Base-by-base conservation (phyloP, 805 yeast genomes). In the Pichia deserticola region DNA sequence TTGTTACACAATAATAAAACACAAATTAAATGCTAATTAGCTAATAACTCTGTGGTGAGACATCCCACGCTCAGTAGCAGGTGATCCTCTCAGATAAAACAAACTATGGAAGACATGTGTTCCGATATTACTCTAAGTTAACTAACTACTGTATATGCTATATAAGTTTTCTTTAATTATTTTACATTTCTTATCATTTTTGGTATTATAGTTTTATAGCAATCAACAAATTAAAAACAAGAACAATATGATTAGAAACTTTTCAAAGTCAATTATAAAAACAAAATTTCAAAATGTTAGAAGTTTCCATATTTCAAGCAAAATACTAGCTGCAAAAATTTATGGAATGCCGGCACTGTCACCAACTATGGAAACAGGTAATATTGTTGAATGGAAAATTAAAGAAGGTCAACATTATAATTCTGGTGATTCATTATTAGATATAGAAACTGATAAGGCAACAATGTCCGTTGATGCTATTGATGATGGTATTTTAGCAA, bases 341-440 rank as follows among this genome's bases (percentile, higher is more conserved):
- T 89, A 88, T 70, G 82, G 75, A 48, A 92, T 92, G 98, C 99
- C 99, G 5, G 97, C 99, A 29, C 88, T 92, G 97, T 90, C 97
- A 5, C 99, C 99, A 40, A 92, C 99, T 7, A 92, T 92, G 99
- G 89, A 89, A 33, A 87, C 83, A 63, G 99, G 99, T 39, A 97
- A 96, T 6, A 78, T 92, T 55, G 87, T 89, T 11, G 75, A 81
- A 48, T 92, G 99, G 99, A 86, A 88, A 64, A 74, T 82, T 60
- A 82, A 89, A 65, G 84, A 77, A 45, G 88, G 88, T 32, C 93
- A 87, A 5, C 49, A 73, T 5, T 92, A 85, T 68, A 62, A 72
- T 34, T 77, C 95, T 7, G 99, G 99, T 27, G 98, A 93, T 57
- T 85, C 82, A 5, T 65, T 86, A 36, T 63, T 86, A 39, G 93